These are phyloP conservation scores for Geoglossum glabrum DNA, from an alignment of 495 filamentous ascomycete species.

Conservation along the genomic window DNA sequence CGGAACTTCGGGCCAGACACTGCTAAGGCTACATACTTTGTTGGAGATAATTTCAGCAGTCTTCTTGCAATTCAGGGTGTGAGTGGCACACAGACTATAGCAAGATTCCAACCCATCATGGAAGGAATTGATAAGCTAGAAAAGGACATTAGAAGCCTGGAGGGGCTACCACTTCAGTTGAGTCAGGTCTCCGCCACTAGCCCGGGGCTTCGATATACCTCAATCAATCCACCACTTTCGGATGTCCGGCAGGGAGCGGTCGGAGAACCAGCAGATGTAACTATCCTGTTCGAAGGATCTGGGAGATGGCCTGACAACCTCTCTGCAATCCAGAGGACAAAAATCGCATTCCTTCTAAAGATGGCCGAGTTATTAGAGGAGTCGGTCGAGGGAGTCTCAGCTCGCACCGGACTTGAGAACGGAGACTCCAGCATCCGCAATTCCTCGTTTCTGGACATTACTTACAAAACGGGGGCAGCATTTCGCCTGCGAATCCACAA, in stretches of 20 bases:
- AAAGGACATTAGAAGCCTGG: slow-evolving; percentile 48
- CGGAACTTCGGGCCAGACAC: slow-evolving; percentile 37
- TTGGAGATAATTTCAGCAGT: slow-evolving; percentile 39
- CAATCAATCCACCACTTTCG: slow-evolving; percentile 28
- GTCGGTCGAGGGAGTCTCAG: slow-evolving; percentile 29
- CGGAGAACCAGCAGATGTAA: slow-evolving; percentile 36
- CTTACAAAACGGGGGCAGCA: slow-evolving; percentile 42
- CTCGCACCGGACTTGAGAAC: slow-evolving; percentile 66
- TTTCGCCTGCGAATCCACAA: slow-evolving; percentile 55
- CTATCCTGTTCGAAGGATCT: slow-evolving; percentile 85
- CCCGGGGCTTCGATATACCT: slow-evolving; percentile 52
- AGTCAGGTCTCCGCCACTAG: slow-evolving; percentile 55
- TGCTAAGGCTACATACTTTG: slow-evolving; percentile 31
- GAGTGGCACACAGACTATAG: slow-evolving; percentile 2
- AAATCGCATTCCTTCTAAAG: slow-evolving; percentile 75
- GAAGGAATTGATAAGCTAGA: slow-evolving; percentile 50
- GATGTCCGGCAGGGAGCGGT: slow-evolving; percentile 18
- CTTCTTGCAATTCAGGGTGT: slow-evolving; percentile 28
- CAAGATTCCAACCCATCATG: slow-evolving; percentile 34
- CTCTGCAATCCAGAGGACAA: slow-evolving; percentile 75
- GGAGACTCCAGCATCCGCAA: slow-evolving; percentile 44
- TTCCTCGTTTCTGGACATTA: slow-evolving; percentile 62
- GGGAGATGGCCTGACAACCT: slow-evolving; percentile 85
- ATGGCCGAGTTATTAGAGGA: slow-evolving; percentile 48
- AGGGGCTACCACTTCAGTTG: slow-evolving; percentile 61